Evolutionary conservation across 2,329 filamentous ascomycete species (phyloP).

Genomic region (Aspergillus sp.): DNA sequence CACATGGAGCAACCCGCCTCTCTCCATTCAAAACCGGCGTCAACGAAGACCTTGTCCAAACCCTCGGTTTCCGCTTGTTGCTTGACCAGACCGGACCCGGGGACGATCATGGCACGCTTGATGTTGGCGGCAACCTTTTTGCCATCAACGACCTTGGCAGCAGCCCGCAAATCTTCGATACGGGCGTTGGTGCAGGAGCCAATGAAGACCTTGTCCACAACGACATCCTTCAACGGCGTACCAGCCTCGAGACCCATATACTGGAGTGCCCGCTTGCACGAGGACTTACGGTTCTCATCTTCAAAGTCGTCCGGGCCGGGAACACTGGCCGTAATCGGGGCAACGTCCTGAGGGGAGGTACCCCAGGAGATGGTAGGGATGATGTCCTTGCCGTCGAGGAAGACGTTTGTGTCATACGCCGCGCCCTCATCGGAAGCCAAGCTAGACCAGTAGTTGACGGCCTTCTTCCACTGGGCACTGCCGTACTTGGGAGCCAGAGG

Average conservation of each 20-base stretch:
- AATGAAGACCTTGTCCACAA: constrained; percentile 93
- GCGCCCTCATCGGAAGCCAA: constrained; percentile 80
- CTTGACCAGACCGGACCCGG: constrained; percentile 91
- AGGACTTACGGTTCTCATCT: constrained; percentile 68
- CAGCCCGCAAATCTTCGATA: constrained; percentile 88
- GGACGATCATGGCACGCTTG: constrained; percentile 92
- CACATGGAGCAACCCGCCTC: constrained; percentile 99
- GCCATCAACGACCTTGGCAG: constrained; percentile 77
- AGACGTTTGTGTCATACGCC: constrained; percentile 80
- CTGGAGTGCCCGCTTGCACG: constrained; percentile 73
- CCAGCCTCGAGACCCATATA: constrained; percentile 92
- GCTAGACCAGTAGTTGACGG: constrained; percentile 77
- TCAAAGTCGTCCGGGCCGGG: constrained; percentile 82
- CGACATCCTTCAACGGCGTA: constrained; percentile 84
- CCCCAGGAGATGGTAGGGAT: constrained; percentile 93
- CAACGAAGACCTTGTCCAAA: constrained; percentile 81
- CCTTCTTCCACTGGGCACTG: constrained; percentile 82
- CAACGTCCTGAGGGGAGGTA: constrained; percentile 88
- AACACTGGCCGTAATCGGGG: constrained; percentile 87
- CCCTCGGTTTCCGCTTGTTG: constrained; percentile 83
- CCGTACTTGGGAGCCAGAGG: constrained; percentile 79
- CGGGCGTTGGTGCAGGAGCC: constrained; percentile 96
- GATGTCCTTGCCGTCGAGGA: constrained; percentile 88
- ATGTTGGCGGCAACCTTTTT: constrained; percentile 80
- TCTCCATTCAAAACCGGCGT: constrained; percentile 95